Evolutionary conservation across 2,329 filamentous ascomycete species (phyloP), one percentile per base, ranked within the genome.

Genomic region (Thielaviopsis euricoi): DNA sequence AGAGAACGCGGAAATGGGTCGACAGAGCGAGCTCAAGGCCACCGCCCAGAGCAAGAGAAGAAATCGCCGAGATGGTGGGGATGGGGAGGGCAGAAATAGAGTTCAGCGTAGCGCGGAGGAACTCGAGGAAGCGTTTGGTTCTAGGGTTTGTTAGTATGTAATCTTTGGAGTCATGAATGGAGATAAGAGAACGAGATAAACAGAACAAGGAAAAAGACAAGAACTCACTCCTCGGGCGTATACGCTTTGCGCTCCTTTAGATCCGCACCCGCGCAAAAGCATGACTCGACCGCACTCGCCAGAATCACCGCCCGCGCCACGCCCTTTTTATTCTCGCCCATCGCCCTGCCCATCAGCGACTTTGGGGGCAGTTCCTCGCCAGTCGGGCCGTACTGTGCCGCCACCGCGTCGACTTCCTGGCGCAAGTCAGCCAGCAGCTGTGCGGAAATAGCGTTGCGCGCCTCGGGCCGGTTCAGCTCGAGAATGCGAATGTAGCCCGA

Each of bases 221-320:
- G 22, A 55, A 71, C 81, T 61, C 70, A 95, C 89, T 96, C 86
- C 64, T 89, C 80, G 61, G 76, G 78, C 0, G 81, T 84, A 71
- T 96, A 93, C 3, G 77, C 80, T 60, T 79, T 78, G 26, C 91
- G 76, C 75, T 96, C 91, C 68, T 96, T 97, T 65, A 98, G 72
- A 68, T 98, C 93, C 3, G 93, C 93, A 43, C 93, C 93, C 0
- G 93, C 89, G 70, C 93, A 98, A 70, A 98, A 98, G 65, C 83
- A 86, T 23, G 81, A 76, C 64, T 96, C 88, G n/a, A 88, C 79
- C 48, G 88, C 87, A 66, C 87, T 94, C 12, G 88, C 86, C 17
- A 98, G 65, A 48, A 98, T 81, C 64, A 98, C 69, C 1, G 87
- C 91, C 63, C 93, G 76, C 17, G 90, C 96, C 0, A 78, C 77